phyloP scores from a whole-genome alignment of 176 grass and related monocot genomes.

The Aegilops sharonensis region DNA sequence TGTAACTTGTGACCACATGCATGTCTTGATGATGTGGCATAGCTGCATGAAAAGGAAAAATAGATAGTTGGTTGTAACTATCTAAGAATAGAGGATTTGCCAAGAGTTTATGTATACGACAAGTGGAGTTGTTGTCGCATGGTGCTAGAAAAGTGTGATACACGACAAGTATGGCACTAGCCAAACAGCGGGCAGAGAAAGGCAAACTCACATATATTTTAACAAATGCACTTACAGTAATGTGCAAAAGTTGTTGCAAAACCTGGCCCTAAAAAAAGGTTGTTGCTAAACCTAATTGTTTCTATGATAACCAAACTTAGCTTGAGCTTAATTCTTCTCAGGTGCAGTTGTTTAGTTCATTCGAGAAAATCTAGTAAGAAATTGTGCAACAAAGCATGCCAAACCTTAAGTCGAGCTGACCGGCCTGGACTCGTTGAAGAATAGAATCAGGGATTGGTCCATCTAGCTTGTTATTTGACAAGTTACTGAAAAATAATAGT shows the following conservation, averaged over 20 bases:
- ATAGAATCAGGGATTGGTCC: constrained; percentile 33
- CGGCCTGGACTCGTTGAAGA: neutral
- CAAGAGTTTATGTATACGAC: neutral
- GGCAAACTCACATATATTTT: neutral
- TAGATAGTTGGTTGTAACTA: too few species aligned
- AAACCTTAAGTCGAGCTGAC: constrained; percentile 38
- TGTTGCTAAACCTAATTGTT: neutral
- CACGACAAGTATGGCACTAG: neutral
- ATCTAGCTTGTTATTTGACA: constrained; percentile 34
- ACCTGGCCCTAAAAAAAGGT: neutral
- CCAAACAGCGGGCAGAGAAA: neutral
- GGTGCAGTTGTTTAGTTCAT: neutral
- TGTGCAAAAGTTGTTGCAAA: neutral
- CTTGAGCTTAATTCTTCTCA: neutral
- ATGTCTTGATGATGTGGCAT: too few species aligned
- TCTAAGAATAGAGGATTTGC: neutral
- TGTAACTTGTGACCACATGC: too few species aligned
- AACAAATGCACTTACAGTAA: neutral
- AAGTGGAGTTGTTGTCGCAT: neutral
- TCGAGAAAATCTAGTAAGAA: neutral
- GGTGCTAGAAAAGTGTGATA: neutral
- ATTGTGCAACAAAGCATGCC: neutral
- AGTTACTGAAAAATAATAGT: constrained; percentile 33
- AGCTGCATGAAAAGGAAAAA: too few species aligned
- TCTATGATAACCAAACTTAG: neutral